Percentiles rank a stretch among this genome's conserved stretches.
phyloP scores from a whole-genome alignment of 495 filamentous ascomycete species.

The Penicillium desertorum region DNA sequence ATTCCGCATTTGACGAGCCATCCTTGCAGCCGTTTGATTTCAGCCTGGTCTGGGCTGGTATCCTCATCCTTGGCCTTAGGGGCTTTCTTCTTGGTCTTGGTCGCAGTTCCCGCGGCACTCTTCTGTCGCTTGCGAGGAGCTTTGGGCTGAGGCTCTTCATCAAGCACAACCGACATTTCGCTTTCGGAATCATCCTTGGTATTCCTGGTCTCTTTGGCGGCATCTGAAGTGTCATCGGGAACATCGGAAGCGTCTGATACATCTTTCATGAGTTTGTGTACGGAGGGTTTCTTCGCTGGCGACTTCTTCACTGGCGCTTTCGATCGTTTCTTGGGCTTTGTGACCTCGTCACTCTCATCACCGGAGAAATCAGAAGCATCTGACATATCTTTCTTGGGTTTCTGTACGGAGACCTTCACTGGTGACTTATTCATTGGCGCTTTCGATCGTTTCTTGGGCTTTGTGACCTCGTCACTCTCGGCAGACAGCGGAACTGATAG shows the following conservation, averaged over 20 bases:
- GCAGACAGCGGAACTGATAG: slow-evolving; percentile 17
- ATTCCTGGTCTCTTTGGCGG: slow-evolving; percentile 28
- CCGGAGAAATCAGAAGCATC: slow-evolving; percentile 21
- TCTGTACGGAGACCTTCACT: slow-evolving; percentile 31
- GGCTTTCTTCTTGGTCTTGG: slow-evolving; percentile 35
- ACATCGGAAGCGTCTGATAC: slow-evolving; percentile 27
- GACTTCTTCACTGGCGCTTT: slow-evolving; percentile 20
- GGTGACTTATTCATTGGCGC: slow-evolving; percentile 21
- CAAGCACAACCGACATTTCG: slow-evolving; percentile 75
- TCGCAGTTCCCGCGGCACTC: slow-evolving; percentile 30
- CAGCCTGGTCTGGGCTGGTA: slow-evolving; percentile 64
- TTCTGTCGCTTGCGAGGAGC: slow-evolving; percentile 49
- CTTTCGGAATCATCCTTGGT: slow-evolving; percentile 64
- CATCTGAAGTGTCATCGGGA: slow-evolving; percentile 18
- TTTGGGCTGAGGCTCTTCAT: slow-evolving; percentile 64
- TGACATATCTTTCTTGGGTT: slow-evolving; percentile 28
- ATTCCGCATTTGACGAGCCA: slow-evolving; percentile 91
- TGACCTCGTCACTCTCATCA: slow-evolving; percentile 28
- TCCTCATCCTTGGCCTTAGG: slow-evolving; percentile 48
- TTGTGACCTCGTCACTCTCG: slow-evolving; percentile 26
- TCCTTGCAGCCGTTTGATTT: slow-evolving; percentile 88
- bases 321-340: slow-evolving; percentile 25
- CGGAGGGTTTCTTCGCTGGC: slow-evolving; percentile 30
- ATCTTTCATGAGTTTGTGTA: slow-evolving; percentile 30
- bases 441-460: slow-evolving; percentile 26